Conservation (phyloP, 345 rosid genomes). For the Dipteronia dyeriana region DNA sequence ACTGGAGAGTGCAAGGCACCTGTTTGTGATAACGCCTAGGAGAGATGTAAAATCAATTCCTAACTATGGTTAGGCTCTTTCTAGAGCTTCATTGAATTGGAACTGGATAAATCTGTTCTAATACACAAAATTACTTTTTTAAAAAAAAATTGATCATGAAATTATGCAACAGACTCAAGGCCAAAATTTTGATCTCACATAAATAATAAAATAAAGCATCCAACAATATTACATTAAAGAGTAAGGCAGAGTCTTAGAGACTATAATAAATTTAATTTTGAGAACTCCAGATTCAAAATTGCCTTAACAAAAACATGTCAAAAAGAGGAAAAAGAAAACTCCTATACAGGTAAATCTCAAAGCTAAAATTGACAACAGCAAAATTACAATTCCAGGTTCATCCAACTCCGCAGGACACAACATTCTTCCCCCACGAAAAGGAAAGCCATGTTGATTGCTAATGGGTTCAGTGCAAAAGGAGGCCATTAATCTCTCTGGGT, state of each 20-base stretch:
- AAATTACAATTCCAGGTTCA: neutral
- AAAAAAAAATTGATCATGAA: neutral
- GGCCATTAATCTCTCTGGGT: neutral
- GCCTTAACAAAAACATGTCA: conserved; percentile 3
- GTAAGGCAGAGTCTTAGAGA: neutral
- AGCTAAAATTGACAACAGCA: neutral
- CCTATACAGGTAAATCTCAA: neutral
- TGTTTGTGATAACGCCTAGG: conserved; percentile 32
- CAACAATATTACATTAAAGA: neutral
- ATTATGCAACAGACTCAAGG: neutral
- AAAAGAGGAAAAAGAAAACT: neutral
- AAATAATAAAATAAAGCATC: neutral
- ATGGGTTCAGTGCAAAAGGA: neutral
- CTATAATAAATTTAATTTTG: neutral
- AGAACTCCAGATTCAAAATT: conserved; percentile 20
- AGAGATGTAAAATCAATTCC: conserved; percentile 23
- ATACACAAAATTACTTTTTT: neutral
- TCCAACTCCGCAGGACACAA: conserved; percentile 4
- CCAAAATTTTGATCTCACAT: neutral
- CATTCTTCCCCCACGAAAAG: neutral
- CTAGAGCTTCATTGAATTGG: neutral
- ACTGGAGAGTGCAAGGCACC: conserved; percentile 5
- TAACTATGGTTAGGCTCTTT: neutral
- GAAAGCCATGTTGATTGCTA: neutral
- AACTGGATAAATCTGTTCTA: neutral